These are phyloP conservation scores for Polyporus tsugae DNA, from an alignment of 1,284 basidiomycete species.

Conservation along the genomic window DNA sequence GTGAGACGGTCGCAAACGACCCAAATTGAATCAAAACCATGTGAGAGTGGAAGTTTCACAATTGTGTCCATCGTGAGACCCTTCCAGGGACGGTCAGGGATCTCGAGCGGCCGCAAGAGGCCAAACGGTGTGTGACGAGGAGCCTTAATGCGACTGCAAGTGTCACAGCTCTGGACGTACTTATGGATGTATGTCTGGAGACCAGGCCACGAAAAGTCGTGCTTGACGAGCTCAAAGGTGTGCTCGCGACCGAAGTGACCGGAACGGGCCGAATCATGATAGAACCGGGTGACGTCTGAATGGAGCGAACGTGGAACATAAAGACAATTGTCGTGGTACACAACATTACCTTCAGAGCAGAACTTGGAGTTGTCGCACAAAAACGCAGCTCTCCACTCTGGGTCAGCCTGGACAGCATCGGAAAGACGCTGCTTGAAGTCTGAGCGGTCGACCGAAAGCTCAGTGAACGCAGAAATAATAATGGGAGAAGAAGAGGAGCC, in stretches of 20 bases:
- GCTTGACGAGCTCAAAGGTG: constrained; percentile 29
- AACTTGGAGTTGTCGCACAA: constrained; percentile 39
- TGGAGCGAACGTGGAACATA: constrained; percentile 45
- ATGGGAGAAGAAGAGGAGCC: constrained; percentile 12
- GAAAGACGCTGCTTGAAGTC: constrained; percentile 34
- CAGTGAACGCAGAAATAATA: constrained; percentile 34
- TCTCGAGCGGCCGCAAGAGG: constrained; percentile 35
- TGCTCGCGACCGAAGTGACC: constrained; percentile 37
- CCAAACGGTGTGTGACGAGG: constrained; percentile 40
- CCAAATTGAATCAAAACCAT: constrained; percentile 45
- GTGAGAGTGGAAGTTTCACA: constrained; percentile 43
- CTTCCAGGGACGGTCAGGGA: constrained; percentile 41
- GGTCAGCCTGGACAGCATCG: constrained; percentile 28
- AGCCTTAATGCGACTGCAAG: constrained; percentile 39
- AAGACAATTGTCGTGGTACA: constrained; percentile 44
- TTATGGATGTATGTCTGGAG: constrained; percentile 14
- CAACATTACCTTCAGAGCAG: constrained; percentile 38
- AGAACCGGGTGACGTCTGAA: constrained; percentile 21
- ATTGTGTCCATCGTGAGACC: constrained; percentile 50
- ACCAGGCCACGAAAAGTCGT: constrained; percentile 39
- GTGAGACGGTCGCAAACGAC: constrained; percentile 38
- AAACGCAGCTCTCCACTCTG: constrained; percentile 42
- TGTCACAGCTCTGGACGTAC: constrained; percentile 39
- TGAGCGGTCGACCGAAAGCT: constrained; percentile 41
- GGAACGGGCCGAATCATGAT: constrained; percentile 32